Base-by-base conservation (phyloP, 805 yeast species). In the Saturnispora ahearnii region DNA sequence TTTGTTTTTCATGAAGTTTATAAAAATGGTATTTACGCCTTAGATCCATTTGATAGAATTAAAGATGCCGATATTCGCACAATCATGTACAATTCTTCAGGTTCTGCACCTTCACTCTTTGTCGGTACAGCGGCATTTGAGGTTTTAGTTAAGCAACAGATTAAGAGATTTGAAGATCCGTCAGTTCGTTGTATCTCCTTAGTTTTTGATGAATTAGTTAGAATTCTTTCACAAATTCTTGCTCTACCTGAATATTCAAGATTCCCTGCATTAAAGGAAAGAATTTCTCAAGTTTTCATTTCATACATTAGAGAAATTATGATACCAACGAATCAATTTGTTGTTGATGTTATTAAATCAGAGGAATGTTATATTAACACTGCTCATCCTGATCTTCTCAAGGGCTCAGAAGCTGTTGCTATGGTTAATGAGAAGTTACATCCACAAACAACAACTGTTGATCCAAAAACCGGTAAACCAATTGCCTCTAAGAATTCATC, bases 91-190 rank as follows among this genome's bases (percentile, higher is more conserved):
- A 91, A 91, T 68, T 86, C 97, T 41, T 85, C 96, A 8, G 99
- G 99, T 61, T 84, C 96, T 32, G 82, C 98, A 2, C 98, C 99
- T 12, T 87, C 96, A 5, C 73, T 91, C 60, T 91, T 91, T 71
- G 98, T 91, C 53, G 98, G 98, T 24, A 91, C 98, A 9, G 93
- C 88, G 60, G 97, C 97, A 0, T 91, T 91, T 67, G 99, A 93
- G 67, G 96, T 90, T 18, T 78, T 90, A 54, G 97, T 91, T 44
- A 89, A 87, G 68, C 96, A 88, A 65, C 96, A 88, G 69, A 90
- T 91, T 57, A 81, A 76, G 60, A 81, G 98, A 67, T 88, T 93
- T 71, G 96, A 90, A 69, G 97, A 91, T 60, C 99, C 99, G 11
- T 73, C 93, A 3, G 59, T 87, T 52, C 81, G 95, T 60, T 87